A percentile compares a stretch with the other conserved stretches of the same genome.
Conservation (phyloP, 768 basidiomycete species). For the Sarcomyxa edulis region DNA sequence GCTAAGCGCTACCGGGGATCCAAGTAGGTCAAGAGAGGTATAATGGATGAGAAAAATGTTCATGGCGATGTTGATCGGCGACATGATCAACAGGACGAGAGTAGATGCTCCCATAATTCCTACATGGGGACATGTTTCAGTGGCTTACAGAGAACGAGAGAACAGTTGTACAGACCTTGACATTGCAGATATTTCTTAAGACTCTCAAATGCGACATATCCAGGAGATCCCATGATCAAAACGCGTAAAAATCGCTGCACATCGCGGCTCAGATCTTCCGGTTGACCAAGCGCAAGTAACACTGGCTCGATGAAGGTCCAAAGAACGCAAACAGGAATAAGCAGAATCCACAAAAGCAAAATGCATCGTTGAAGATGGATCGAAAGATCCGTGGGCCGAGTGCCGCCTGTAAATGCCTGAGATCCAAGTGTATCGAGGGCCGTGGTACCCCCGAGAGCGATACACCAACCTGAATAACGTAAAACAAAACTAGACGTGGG, state of each 20-base stretch:
- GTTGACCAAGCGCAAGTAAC: slow-evolving; percentile 59
- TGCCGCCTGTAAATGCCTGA: slow-evolving; percentile 67
- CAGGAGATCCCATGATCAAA: slow-evolving; percentile 61
- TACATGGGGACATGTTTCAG: slow-evolving; percentile 16
- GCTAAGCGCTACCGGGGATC: slow-evolving; percentile 63
- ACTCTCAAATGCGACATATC: slow-evolving; percentile 71
- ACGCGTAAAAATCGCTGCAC: slow-evolving; percentile 65
- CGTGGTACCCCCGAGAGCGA: slow-evolving; percentile 75
- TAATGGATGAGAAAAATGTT: slow-evolving; percentile 61
- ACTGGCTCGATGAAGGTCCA: slow-evolving; percentile 66
- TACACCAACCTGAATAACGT: slow-evolving; percentile 70
- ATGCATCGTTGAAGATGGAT: slow-evolving; percentile 70
- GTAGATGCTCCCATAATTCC: slow-evolving; percentile 77
- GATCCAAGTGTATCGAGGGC: slow-evolving; percentile 77
- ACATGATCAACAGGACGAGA: slow-evolving; percentile 52
- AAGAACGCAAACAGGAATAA: slow-evolving; percentile 54
- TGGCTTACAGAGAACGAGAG: background rate
- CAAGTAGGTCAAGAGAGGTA: slow-evolving; percentile 57
- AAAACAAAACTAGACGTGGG: slow-evolving; percentile 33
- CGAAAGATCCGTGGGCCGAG: slow-evolving; percentile 56
- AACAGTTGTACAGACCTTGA: slow-evolving; percentile 45
- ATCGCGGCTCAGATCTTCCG: slow-evolving; percentile 46
- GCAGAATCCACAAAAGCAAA: slow-evolving; percentile 55
- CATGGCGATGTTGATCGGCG: slow-evolving; percentile 59
- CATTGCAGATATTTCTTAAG: slow-evolving; percentile 79